Evolutionary conservation across 139 green algal species (phyloP).

Genomic region (Chlorella ohadii): DNA sequence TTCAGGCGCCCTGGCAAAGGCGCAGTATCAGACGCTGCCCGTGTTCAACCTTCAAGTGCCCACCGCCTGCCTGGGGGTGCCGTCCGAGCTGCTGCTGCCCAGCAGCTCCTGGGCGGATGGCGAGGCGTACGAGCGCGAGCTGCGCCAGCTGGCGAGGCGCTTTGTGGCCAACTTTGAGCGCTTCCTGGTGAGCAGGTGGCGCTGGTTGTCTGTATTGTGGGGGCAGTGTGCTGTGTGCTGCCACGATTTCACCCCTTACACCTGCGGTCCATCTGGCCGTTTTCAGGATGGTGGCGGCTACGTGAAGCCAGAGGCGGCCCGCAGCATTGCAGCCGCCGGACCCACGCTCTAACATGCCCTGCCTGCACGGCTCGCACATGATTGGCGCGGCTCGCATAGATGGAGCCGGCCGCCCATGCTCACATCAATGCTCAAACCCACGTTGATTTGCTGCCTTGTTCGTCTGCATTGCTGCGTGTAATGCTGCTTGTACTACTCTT

Average conservation of each 20-base stretch:
- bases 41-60: slow-evolving; percentile 89
- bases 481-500: not conserved
- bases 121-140: slow-evolving; percentile 62
- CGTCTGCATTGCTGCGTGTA: not conserved
- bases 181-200: slow-evolving; percentile 1
- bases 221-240: too few relatives aligned
- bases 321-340: not conserved
- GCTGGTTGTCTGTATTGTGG: not conserved
- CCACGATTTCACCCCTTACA: not conserved
- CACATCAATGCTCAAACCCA: too few relatives aligned
- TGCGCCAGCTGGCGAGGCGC: slow-evolving; percentile 67
- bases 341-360: not conserved
- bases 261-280: not conserved
- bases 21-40: slow-evolving; percentile 64
- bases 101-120: slow-evolving; percentile 64
- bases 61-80: slow-evolving; percentile 64
- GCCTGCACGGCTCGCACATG: not conserved
- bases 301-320: not conserved
- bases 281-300: slow-evolving; percentile 1
- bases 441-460: not conserved
- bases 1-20: slow-evolving; percentile 62
- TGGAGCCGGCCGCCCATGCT: not conserved
- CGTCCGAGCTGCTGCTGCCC: slow-evolving; percentile 74
- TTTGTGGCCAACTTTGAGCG: slow-evolving; percentile 43
- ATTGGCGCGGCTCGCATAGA: too few relatives aligned